phyloP scores from a whole-genome alignment of 78 protist genomes.

The Planoprotostelium fungivorum region DNA sequence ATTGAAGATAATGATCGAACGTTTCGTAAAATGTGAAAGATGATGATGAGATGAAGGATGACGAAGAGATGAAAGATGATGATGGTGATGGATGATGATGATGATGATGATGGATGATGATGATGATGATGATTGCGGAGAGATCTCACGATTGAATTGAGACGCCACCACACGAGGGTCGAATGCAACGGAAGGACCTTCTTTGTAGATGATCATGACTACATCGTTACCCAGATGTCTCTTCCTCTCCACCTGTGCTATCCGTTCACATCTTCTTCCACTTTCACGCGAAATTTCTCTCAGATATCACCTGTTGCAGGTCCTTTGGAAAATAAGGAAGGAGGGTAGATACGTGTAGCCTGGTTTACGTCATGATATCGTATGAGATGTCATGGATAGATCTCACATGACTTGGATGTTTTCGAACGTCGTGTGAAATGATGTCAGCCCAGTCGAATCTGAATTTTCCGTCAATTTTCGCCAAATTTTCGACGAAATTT shows the following conservation, averaged over 20 bases:
- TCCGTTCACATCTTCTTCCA: not conserved
- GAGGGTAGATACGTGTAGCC: not conserved
- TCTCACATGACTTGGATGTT: not conserved
- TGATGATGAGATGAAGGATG: no score
- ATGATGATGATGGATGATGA: no score
- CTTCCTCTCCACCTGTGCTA: constrained; percentile 68
- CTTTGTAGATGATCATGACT: constrained; percentile 56
- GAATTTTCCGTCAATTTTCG: no score
- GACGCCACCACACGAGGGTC: not conserved
- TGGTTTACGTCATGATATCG: not conserved
- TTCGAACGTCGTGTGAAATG: not conserved
- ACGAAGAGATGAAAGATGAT: no score
- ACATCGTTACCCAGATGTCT: constrained; percentile 76
- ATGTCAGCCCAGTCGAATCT: not conserved
- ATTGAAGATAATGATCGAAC: no score
- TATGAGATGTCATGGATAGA: not conserved
- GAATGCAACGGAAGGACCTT: constrained; percentile 14
- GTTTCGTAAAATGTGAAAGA: no score
- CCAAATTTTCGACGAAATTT: not conserved
- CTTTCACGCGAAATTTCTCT: not conserved
- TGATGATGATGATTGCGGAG: no score
- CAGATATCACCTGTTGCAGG: not conserved
- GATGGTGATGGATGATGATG: no score
- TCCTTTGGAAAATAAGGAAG: not conserved
- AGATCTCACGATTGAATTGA: not conserved